A percentile compares a stretch with the other conserved stretches of the same genome.
phyloP scores from a whole-genome alignment of 306 rosid genomes.

The Acacia melanoxylon region DNA sequence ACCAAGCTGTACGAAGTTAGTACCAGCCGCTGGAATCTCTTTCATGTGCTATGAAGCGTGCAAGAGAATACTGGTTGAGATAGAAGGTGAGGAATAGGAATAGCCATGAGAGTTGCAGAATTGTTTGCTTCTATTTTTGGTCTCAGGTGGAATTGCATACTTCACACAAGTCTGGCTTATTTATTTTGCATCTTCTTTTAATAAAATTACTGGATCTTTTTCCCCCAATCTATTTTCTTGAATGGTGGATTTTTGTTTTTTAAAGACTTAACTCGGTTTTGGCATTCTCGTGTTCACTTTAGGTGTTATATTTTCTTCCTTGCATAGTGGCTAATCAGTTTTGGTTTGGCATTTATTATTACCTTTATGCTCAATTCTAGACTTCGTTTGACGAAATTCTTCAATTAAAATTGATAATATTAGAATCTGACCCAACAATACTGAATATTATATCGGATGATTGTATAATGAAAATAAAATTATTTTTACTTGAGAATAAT shows the following conservation, averaged over 20 bases:
- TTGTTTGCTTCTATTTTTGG: not conserved
- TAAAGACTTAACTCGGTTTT: too few species aligned
- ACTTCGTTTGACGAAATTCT: not conserved
- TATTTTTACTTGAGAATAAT: too few species aligned
- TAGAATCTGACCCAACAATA: too few species aligned
- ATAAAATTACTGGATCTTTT: not conserved
- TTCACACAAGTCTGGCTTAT: not conserved
- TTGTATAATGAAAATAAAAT: too few species aligned
- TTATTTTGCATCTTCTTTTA: conserved; percentile 20
- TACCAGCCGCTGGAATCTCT: conserved; percentile 95
- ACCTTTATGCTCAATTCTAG: too few species aligned
- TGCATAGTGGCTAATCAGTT: too few species aligned
- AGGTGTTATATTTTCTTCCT: not conserved
- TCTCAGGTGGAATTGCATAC: not conserved
- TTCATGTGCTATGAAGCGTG: conserved; percentile 99
- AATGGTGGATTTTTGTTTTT: conserved; percentile 24
- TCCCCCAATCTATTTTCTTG: not conserved
- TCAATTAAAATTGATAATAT: too few species aligned
- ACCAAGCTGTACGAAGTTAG: conserved; percentile 95
- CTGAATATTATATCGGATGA: too few species aligned
- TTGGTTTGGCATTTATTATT: too few species aligned
- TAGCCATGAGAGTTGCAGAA: conserved; percentile 30
- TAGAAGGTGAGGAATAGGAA: conserved; percentile 60
- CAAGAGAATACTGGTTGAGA: conserved; percentile 80
- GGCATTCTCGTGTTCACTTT: not conserved